Base-by-base conservation (phyloP, 169 alveolate species). In the Babesia bigemina region DNA sequence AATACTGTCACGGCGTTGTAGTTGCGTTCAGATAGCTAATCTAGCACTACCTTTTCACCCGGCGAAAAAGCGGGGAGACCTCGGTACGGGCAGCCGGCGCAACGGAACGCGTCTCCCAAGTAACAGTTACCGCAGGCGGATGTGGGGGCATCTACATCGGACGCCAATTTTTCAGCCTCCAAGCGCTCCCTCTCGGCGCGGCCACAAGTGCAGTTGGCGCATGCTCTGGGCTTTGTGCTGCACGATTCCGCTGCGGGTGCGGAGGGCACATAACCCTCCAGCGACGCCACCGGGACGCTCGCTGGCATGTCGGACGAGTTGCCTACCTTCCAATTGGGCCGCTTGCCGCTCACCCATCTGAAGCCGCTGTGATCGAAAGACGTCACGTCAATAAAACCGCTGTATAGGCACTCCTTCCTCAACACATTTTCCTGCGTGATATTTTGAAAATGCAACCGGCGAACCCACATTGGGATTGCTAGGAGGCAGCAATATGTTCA, bases 21-120 rank as follows among this genome's bases (percentile, higher is more conserved):
- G n/a, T 57, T 33, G 42, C 45, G 22, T 21, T 9, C 28, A 19
- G 19, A 16, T 2, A 19, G 6, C 26, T 39, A 76, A 17, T 70
- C 75, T 44, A 88, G 66, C n/a, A 61, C 47, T 3, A 93, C 90
- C 86, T 85, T 88, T 75, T 95, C 98, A 3, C 98, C 98, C 10
- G 98, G 97, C 57, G 93, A 91, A 90, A 96, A 96, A 21, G 99
- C 99, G 11, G 99, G 99, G 58, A 92, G 78, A 4, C 98, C 99
- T 29, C 79, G 74, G 84, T 94, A 96, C 0, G 99, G 99, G 62
- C 99, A 96, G 33, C 94, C 79, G 21, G 94, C 96, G 75, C 99
- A 96, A 57, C 99, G 91, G 88, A 95, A 96, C n/a, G 98, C 99
- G 72, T 96, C 99, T 36, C 98, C 98, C 42, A 94, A 74, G 71